Base-by-base conservation (phyloP, 2,329 filamentous ascomycete genomes). In the Hirsutella minnesotensis region DNA sequence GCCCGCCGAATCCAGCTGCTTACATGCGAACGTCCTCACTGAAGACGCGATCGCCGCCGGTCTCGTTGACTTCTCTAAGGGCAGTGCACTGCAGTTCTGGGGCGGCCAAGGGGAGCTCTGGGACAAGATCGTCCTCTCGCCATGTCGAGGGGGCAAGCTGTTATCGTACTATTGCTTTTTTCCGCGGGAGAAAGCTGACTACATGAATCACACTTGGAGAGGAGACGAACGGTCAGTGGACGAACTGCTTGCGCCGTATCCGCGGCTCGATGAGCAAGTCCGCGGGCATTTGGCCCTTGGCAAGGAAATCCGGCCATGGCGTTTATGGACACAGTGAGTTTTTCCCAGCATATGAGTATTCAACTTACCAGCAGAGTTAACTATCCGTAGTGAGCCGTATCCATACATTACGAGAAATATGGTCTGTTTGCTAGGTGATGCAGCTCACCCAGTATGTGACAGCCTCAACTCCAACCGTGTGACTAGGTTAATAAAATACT, bases 111-210 rank as follows among this genome's bases (percentile, higher is more conserved):
- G 79, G 42, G 64, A 62, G 43, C 77, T 74, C 52, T 76, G 67
- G 67, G 74, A 83, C 58, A 85, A 84, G 67, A 83, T 85, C 45
- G 80, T 84, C 5, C 64, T 84, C 2, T 82, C 77, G 0, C 78
- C 80, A 5, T 84, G 81, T 62, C 80, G 82, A 53, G 73, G 72
- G 19, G 79, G 79, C 42, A 73, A 72, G 46, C 62, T 83, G 3
- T 65, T 83, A 3, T 81, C 77, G 0, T 84, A 81, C 62, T 84
- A 84, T 61, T 82, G 78, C 61, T 82, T 83, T 66, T 83, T 81
- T 56, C 72, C 78, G 0, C 67, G 56, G 38, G 51, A 49, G 9
- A 58, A 69, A 45, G 75, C 75, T 7, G 77, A 83, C 54, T 83
- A 77, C 53, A 66, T 68, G 3, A 73, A 62, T 36, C 77, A 83